phyloP scores from a whole-genome alignment of 169 alveolate species.

The Plasmodium ovale region DNA sequence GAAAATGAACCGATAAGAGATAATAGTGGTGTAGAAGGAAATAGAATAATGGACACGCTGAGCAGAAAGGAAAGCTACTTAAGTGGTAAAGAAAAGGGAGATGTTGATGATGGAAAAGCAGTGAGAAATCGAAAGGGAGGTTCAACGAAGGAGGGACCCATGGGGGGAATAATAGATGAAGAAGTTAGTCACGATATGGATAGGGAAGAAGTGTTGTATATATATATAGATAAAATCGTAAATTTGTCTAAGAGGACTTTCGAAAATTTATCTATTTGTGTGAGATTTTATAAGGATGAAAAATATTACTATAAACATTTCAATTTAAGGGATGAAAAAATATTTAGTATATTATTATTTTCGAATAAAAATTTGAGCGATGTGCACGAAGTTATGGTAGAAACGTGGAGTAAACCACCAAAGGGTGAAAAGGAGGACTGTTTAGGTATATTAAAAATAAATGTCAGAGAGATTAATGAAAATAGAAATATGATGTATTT shows the following conservation, averaged over 20 bases:
- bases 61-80: not conserved
- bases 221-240: conserved; percentile 39
- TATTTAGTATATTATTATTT: conserved; percentile 5
- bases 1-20: not conserved
- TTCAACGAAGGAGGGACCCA: not conserved
- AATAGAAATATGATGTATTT: conserved; percentile 41
- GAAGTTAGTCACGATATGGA: not conserved
- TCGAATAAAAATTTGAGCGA: conserved; percentile 22
- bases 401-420: conserved; percentile 19
- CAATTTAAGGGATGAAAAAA: conserved; percentile 21
- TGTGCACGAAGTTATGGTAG: conserved; percentile 18
- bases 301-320: conserved; percentile 26
- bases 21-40: not conserved
- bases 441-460: conserved; percentile 39
- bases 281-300: conserved; percentile 50
- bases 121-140: not conserved
- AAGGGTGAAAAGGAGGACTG: conserved; percentile 16
- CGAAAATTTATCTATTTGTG: conserved; percentile 24
- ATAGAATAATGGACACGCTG: not conserved
- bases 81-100: not conserved
- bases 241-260: conserved; percentile 24
- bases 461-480: conserved; percentile 20
- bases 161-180: not conserved
- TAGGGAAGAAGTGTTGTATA: conserved; percentile 21
- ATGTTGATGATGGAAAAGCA: not conserved